Percentiles rank a stretch among this genome's conserved stretches.
phyloP scores from a whole-genome alignment of 1,139 yeast genomes.

The Hanseniaspora uvarum region DNA sequence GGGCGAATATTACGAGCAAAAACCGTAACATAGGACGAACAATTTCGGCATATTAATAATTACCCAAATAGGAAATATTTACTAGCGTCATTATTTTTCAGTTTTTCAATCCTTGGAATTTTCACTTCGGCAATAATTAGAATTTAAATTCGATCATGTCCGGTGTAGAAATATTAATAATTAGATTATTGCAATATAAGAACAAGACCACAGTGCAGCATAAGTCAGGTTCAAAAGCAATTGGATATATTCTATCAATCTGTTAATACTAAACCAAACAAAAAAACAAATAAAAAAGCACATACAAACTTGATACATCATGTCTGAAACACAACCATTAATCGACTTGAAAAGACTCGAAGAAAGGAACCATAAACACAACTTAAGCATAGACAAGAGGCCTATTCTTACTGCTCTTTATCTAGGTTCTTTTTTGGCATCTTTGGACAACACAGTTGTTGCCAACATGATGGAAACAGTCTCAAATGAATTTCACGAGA shows the following conservation, averaged over 20 bases:
- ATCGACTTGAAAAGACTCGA: slow-evolving; percentile 21
- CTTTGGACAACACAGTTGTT: slow-evolving; percentile 56
- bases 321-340: slow-evolving; percentile 13
- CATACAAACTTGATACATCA: background rate
- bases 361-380: slow-evolving; percentile 24
- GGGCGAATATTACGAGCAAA: too few species aligned
- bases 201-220: too few species aligned
- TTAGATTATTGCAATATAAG: too few species aligned
- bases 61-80: background rate
- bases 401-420: slow-evolving; percentile 36
- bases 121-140: background rate
- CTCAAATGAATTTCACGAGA: slow-evolving; percentile 50
- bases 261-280: background rate
- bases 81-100: too few species aligned
- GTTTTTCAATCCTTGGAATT: too few species aligned
- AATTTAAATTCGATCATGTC: background rate
- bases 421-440: slow-evolving; percentile 46
- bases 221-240: too few species aligned
- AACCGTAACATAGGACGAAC: too few species aligned
- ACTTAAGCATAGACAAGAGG: slow-evolving; percentile 25
- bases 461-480: slow-evolving; percentile 54
- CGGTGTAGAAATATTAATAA: too few species aligned
- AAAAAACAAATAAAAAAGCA: background rate
- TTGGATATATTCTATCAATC: background rate
- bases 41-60: background rate